Conservation (phyloP, 208 protist genomes). For the Kentomonas sorsogonicus region DNA sequence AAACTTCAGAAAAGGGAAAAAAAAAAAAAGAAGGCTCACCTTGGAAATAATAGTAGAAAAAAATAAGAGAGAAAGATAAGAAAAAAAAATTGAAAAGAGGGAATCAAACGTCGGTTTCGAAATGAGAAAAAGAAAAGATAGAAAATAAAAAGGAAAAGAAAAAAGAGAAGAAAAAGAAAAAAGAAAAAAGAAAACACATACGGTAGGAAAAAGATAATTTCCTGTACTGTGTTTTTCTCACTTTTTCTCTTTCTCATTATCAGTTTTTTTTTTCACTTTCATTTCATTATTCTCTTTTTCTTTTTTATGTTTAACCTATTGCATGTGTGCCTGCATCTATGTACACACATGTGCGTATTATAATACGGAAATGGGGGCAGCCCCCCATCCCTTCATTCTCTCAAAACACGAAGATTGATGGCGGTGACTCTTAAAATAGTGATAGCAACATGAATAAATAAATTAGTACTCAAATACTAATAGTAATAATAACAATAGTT, state of each 20-base stretch:
- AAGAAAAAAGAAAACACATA: constrained; percentile 12
- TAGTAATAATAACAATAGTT: too few relatives aligned
- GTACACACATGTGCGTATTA: not conserved
- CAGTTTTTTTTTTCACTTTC: constrained; percentile 9
- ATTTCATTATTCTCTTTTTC: constrained; percentile 12
- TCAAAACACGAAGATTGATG: too few relatives aligned
- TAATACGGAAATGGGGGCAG: constrained; percentile 29
- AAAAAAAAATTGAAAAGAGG: not conserved
- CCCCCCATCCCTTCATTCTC: too few relatives aligned
- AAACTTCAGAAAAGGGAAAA: constrained; percentile 2
- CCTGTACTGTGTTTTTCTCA: constrained; percentile 8
- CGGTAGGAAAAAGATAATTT: not conserved
- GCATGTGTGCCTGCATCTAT: not conserved
- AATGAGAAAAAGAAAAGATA: not conserved
- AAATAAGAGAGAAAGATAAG: constrained; percentile 3
- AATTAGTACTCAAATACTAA: too few relatives aligned
- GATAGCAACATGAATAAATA: too few relatives aligned
- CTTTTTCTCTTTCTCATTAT: not conserved
- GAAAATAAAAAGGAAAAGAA: constrained; percentile 7
- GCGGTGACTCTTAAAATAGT: too few relatives aligned
- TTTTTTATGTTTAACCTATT: constrained; percentile 8
- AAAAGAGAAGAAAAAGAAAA: constrained; percentile 5
- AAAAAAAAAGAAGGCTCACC: not conserved
- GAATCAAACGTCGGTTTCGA: not conserved
- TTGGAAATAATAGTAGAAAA: constrained; percentile 9